Evolutionary conservation across 73 alveolate species (phyloP).

Genomic region (Tetrahymena malaccensis): DNA sequence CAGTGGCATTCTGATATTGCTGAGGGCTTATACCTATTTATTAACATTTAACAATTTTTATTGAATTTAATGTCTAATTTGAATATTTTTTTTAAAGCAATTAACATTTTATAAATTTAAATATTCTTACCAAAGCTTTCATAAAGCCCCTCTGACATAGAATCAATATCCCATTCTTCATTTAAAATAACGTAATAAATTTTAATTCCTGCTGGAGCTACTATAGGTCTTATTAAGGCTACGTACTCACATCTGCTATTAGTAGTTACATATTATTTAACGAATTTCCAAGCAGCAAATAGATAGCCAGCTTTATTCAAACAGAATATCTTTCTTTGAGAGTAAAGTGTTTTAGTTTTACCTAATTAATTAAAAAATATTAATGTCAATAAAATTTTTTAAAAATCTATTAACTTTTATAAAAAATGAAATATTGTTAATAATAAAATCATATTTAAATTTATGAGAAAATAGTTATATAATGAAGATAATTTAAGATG

Average conservation of each 20-base stretch:
- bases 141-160: slow-evolving; percentile 7
- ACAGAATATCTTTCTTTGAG: slow-evolving; percentile 30
- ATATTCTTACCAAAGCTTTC: neutral
- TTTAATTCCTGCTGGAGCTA: slow-evolving; percentile 11
- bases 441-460: too few relatives aligned
- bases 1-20: neutral
- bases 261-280: slow-evolving; percentile 18
- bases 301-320: slow-evolving; percentile 17
- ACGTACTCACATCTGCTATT: slow-evolving; percentile 24
- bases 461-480: too few relatives aligned
- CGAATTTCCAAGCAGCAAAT: slow-evolving; percentile 43
- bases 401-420: too few relatives aligned
- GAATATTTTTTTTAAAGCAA: too few relatives aligned
- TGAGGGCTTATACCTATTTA: neutral
- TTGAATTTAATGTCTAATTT: too few relatives aligned
- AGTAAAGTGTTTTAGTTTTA: slow-evolving; percentile 6
- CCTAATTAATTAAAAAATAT: neutral
- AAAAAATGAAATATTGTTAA: too few relatives aligned
- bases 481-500: too few relatives aligned
- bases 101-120: neutral
- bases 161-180: slow-evolving; percentile 38
- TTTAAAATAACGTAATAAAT: slow-evolving; percentile 15
- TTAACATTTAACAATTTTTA: neutral
- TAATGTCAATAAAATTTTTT: too few relatives aligned
- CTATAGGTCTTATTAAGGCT: slow-evolving; percentile 22